phyloP scores from a whole-genome alignment of 805 yeast genomes.

The Metschnikowia cerradonensis region DNA sequence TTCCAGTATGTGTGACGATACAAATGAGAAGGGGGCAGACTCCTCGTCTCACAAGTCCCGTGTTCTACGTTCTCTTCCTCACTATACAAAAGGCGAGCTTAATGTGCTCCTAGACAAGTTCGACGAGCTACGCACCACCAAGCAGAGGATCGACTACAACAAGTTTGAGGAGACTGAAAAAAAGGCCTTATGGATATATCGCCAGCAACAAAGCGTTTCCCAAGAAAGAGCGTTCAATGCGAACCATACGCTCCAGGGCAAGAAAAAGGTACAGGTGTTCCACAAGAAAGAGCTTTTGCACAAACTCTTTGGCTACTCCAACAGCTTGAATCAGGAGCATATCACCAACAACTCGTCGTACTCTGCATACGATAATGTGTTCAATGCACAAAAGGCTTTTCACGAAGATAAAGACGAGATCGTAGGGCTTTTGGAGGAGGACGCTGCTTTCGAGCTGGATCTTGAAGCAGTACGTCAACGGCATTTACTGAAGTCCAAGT shows the following conservation, averaged over 20 bases:
- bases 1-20: conserved; percentile 5
- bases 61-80: conserved; percentile 34
- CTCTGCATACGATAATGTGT: conserved; percentile 33
- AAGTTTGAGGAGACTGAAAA: conserved; percentile 21
- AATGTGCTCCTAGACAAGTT: conserved; percentile 21
- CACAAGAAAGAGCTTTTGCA: conserved; percentile 39
- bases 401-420: conserved; percentile 43
- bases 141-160: conserved; percentile 3
- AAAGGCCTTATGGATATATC: conserved; percentile 24
- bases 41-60: not conserved
- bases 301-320: conserved; percentile 36
- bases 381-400: conserved; percentile 35
- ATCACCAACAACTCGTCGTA: conserved; percentile 40
- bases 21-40: not conserved
- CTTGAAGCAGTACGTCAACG: conserved; percentile 13
- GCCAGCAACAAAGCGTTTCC: conserved; percentile 27
- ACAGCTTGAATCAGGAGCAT: conserved; percentile 36
- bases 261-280: conserved; percentile 36
- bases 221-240: conserved; percentile 35
- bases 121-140: conserved; percentile 11
- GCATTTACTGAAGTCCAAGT: not conserved
- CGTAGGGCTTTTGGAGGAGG: conserved; percentile 28
- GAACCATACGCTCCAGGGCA: conserved; percentile 29
- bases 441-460: conserved; percentile 23
- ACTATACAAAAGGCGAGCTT: conserved; percentile 36